These are phyloP conservation scores for Saturnispora saitoi DNA, from an alignment of 805 yeast genomes.

Conservation along the genomic window DNA sequence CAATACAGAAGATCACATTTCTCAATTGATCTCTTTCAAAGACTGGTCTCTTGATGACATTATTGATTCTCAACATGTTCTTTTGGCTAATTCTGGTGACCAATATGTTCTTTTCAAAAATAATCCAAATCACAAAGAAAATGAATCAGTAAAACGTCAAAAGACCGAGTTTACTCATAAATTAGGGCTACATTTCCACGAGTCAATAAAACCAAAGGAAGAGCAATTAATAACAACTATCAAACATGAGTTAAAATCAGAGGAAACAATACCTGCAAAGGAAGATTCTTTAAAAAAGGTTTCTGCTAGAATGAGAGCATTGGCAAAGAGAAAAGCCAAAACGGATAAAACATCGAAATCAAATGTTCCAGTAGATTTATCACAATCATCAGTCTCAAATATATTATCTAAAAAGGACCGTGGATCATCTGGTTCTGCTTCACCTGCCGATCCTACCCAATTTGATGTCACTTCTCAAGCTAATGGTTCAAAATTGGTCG, in stretches of 20 bases:
- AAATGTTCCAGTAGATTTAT: conserved; percentile 51
- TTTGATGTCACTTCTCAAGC: conserved; percentile 63
- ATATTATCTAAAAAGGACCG: conserved; percentile 44
- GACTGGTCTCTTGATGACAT: conserved; percentile 43
- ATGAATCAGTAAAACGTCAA: conserved; percentile 16
- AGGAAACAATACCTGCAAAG: background rate
- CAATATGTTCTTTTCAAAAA: conserved; percentile 23
- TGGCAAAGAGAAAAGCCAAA: conserved; percentile 89
- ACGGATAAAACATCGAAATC: conserved; percentile 42
- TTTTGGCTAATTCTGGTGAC: conserved; percentile 57
- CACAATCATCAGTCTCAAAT: conserved; percentile 61
- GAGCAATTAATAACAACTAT: background rate
- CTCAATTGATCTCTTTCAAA: conserved; percentile 38
- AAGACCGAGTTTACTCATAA: conserved; percentile 25
- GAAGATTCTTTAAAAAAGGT: conserved; percentile 20
- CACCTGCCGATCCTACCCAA: background rate
- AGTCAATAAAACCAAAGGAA: background rate
- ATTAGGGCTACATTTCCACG: conserved; percentile 20
- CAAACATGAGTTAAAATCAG: background rate
- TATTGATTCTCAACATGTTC: conserved; percentile 41
- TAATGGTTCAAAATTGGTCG: conserved; percentile 72
- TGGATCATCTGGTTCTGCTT: conserved; percentile 50
- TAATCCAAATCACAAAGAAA: conserved; percentile 6
- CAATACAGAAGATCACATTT: conserved; percentile 32
- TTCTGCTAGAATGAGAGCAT: conserved; percentile 79